Percentiles rank a stretch among this genome's conserved stretches.
Evolutionary conservation across 768 basidiomycete species (phyloP).

Genomic region (Pleurotus tuber-regium): DNA sequence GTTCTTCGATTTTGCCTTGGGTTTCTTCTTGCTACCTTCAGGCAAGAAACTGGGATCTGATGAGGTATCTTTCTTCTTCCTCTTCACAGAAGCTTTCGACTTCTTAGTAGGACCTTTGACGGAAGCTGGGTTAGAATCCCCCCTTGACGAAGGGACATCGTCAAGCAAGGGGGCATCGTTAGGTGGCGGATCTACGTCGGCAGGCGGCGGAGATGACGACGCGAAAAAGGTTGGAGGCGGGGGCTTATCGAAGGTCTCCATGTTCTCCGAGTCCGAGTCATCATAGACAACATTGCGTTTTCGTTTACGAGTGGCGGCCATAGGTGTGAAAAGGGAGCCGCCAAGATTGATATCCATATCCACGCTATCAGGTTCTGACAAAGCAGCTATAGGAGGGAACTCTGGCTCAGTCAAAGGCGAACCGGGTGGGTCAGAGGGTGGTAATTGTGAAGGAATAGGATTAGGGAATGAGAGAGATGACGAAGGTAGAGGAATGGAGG

Average conservation of each 20-base stretch:
- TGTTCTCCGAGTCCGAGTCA: not conserved
- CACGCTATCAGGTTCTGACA: slow-evolving; percentile 1
- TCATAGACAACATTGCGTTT: slow-evolving; percentile 17
- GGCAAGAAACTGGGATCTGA: not conserved
- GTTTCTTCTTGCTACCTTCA: not conserved
- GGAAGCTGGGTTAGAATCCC: not conserved
- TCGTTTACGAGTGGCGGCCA: not conserved
- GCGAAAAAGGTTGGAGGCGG: slow-evolving; percentile 47
- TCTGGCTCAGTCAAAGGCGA: slow-evolving; percentile 6
- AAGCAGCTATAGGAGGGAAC: slow-evolving; percentile 2
- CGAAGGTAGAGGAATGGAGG: slow-evolving; percentile 22
- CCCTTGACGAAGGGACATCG: too few relatives aligned
- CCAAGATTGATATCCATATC: not conserved
- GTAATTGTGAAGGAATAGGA: not conserved
- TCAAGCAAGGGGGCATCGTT: too few relatives aligned
- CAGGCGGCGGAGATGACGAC: slow-evolving; percentile 37
- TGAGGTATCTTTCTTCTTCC: slow-evolving; percentile 18
- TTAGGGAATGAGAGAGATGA: slow-evolving; percentile 15
- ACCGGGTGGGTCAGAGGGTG: not conserved
- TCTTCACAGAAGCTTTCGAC: slow-evolving; percentile 27
- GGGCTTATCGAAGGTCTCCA: slow-evolving; percentile 16
- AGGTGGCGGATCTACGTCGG: too few relatives aligned
- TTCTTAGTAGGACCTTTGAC: slow-evolving; percentile 16
- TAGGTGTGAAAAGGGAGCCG: not conserved
- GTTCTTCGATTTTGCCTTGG: slow-evolving; percentile 22